Percentiles rank a stretch among this genome's conserved stretches.
Conservation (phyloP, 306 rosid genomes). For the Cicer bijugum region DNA sequence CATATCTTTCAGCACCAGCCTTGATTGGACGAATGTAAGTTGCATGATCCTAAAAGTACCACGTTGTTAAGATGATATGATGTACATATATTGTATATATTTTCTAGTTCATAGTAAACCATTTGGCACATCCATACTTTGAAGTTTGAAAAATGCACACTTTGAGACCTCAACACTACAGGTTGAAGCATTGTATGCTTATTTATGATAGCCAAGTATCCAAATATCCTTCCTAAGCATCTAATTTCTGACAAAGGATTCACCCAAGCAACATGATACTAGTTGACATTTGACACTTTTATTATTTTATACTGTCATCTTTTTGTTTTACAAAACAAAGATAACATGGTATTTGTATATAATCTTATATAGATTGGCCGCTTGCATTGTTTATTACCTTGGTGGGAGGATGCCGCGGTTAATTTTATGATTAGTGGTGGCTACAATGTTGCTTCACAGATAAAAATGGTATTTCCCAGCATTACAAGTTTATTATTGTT, state of each 20-base stretch:
- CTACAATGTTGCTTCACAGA: slow-evolving; percentile 65
- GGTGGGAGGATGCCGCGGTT: slow-evolving; percentile 89
- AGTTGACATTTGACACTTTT: background rate
- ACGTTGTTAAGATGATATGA: background rate
- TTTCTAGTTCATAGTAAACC: slow-evolving; percentile 9
- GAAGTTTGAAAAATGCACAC: background rate
- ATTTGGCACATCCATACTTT: slow-evolving; percentile 1
- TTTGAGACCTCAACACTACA: slow-evolving; percentile 15
- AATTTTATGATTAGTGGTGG: slow-evolving; percentile 88
- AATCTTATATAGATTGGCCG: slow-evolving; percentile 64
- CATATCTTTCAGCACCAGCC: slow-evolving; percentile 55
- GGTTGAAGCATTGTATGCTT: slow-evolving; percentile 34
- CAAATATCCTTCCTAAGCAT: background rate
- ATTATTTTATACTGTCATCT: slow-evolving; percentile 32
- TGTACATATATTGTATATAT: background rate
- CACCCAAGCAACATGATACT: too few relatives aligned
- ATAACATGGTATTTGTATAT: slow-evolving; percentile 37
- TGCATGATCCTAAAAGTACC: slow-evolving; percentile 21
- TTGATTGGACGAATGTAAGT: slow-evolving; percentile 85
- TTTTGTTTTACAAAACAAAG: slow-evolving; percentile 34
- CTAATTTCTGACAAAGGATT: slow-evolving; percentile 1
- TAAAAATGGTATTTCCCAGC: slow-evolving; percentile 58
- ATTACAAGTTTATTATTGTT: slow-evolving; percentile 23
- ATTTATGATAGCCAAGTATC: slow-evolving; percentile 8
- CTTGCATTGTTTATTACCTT: slow-evolving; percentile 83